Evolutionary conservation across 2,329 filamentous ascomycete species (phyloP), one percentile per base, ranked within the genome.

Genomic region (Colletotrichum cordylinicola): DNA sequence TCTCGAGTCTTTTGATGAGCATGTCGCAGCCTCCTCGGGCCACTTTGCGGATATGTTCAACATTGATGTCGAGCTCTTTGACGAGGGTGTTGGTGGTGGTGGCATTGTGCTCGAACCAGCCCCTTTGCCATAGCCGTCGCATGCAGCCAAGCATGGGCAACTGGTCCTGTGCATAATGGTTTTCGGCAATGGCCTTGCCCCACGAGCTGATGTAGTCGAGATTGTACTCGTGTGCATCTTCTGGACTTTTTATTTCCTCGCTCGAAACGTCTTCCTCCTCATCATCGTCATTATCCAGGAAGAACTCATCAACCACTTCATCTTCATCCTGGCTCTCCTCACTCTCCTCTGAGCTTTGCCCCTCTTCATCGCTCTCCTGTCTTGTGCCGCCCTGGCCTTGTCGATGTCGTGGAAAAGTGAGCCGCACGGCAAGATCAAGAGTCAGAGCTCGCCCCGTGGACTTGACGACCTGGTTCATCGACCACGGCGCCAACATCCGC

Each of bases 381-480:
- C 52, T 16, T 12, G 4, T 43, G 5, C 2, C 12, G 4, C 27
- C 35, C 13, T 56, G 27, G 3, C 3, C 24, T 8, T 37, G 27
- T 10, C 52, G 9, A 15, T 16, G 0, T 18, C 0, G 27, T 0
- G 24, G 55, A 12, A 58, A 58, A 58, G 35, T 35, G 8, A 72
- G 62, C 18, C 69, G 39, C 10, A 72, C 39, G 8, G 69, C 39
- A 55, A 72, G 69, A 29, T 72, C 69, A 39, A 72, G 69, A 37
- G 69, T 29, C 31, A 72, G 2, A 13, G 56, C 62, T 2, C 69
- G 61, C 52, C 69, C 69, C 5, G 69, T 72, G 1, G 61, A 37
- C 69, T 67, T 67, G 43, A 72, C 43, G 16, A 72, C 31, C 43
- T 72, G 69, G 4, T 72, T 72, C 60, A 72, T 66, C 13, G 39